These are phyloP conservation scores for Borovskyia barvae DNA, from an alignment of 208 protist species.

Conservation along the genomic window DNA sequence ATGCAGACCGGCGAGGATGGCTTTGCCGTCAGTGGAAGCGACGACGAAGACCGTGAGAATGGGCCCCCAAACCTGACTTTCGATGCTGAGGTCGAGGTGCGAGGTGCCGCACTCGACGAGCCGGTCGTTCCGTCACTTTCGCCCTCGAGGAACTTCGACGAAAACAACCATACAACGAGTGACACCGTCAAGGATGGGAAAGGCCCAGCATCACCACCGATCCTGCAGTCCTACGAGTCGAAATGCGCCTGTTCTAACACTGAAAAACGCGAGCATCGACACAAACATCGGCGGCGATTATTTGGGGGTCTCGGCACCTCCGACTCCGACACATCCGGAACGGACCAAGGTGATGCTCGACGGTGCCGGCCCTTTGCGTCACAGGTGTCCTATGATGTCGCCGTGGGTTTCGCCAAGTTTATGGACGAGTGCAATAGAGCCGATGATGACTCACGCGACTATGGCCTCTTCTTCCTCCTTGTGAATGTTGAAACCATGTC, in stretches of 20 bases:
- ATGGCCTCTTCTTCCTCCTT: conserved; percentile 65
- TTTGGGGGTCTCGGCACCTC: conserved; percentile 4
- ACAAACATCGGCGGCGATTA: conserved; percentile 16
- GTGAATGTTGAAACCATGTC: conserved; percentile 32
- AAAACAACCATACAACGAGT: too few species aligned
- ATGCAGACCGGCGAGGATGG: neutral
- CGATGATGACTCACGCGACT: conserved; percentile 73
- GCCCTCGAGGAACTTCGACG: too few species aligned
- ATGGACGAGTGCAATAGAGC: conserved; percentile 56
- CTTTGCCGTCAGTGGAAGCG: neutral
- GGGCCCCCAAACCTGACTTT: too few species aligned
- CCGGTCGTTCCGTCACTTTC: too few species aligned
- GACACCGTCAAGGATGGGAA: too few species aligned
- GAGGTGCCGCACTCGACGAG: neutral
- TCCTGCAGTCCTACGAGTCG: conserved; percentile 18
- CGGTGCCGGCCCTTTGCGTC: conserved; percentile 24
- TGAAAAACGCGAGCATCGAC: neutral
- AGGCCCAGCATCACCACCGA: too few species aligned
- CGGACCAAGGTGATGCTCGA: neutral
- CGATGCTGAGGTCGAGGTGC: neutral
- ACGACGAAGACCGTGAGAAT: neutral
- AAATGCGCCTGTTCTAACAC: neutral
- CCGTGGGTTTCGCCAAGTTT: conserved; percentile 49
- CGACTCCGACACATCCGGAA: conserved; percentile 5
- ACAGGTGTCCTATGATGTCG: conserved; percentile 41